Percentiles rank a stretch among this genome's conserved stretches.
phyloP scores from a whole-genome alignment of 2,329 filamentous ascomycete species.

The Metarhizium sp. region DNA sequence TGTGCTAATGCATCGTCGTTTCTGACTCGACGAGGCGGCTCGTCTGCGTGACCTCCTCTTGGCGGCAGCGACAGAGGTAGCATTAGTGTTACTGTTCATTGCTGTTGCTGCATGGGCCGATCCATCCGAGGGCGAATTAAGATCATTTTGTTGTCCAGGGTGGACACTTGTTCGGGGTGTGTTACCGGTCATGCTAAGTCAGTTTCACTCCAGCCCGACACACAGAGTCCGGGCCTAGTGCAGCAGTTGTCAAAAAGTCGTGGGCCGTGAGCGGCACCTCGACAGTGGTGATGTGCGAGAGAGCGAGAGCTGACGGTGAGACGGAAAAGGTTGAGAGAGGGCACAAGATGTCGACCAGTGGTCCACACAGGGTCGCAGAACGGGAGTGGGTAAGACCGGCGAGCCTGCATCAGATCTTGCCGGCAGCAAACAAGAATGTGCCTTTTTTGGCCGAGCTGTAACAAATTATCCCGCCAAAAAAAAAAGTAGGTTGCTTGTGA shows the following conservation, averaged over 20 bases:
- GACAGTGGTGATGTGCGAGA: background rate
- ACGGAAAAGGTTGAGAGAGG: background rate
- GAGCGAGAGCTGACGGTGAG: background rate
- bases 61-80: constrained; percentile 11
- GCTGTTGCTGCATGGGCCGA: background rate
- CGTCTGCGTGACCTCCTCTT: constrained; percentile 44
- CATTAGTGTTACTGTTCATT: background rate
- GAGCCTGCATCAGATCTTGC: constrained; percentile 5
- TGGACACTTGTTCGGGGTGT: background rate
- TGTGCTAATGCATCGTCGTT: constrained; percentile 74
- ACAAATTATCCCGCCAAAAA: background rate
- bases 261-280: background rate
- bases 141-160: background rate
- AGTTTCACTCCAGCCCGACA: background rate
- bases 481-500: background rate
- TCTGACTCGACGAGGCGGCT: constrained; percentile 41
- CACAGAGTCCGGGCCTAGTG: background rate
- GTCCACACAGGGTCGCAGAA: constrained; percentile 4
- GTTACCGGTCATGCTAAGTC: constrained; percentile 2
- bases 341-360: background rate
- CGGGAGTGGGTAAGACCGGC: constrained; percentile 2
- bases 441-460: background rate
- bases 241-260: background rate
- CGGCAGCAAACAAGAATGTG: background rate
- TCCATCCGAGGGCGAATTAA: background rate